Base-by-base conservation (phyloP, 257 asterid species). In the Jacaranda mimosifolia region DNA sequence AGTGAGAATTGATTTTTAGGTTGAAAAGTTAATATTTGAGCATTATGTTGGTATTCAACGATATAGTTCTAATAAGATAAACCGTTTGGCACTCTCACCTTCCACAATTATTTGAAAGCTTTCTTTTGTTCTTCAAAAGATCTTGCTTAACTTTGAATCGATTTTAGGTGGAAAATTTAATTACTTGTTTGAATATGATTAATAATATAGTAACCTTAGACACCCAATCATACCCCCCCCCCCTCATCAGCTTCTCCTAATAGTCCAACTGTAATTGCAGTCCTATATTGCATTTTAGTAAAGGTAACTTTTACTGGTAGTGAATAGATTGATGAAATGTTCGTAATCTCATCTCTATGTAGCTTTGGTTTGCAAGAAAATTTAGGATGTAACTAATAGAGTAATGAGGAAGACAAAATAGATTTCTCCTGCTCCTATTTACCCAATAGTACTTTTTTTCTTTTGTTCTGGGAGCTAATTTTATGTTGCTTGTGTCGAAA, bases 311-410 rank as follows among this genome's bases (percentile, higher is more conserved):
- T 71, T 13, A 49, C 55, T 46, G 65, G 57, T 59, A 81, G 55
- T 21, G 17, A 45, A 42, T 32, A 51, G 48, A 72, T 38, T 51
- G 59, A 57, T 18, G 43, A 58, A 43, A 63, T 72, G 76, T 63
- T 18, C 71, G 11, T 69, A 18, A 11, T 68, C 48, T 68, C 46
- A 46, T 71, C 72, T 82, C 46, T 82, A 51, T 77, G 81, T 89
- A 93, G 97, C 91, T 17, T 56, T 87, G 83, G 97, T 95, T 68
- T 97, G 96, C 72, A 89, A 74, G 83, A 97, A 95, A 84, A 95
- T 95, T 89, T 83, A 83, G 77, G 99, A 95, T 78, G 98, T 93
- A 83, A 95, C 98, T 21, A 97, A 92, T 46, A 87, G 98, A 86
- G 72, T 92, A 7, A 89, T 96, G 0, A 98, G 99, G 86, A 91